Conservation (phyloP, 1,284 basidiomycete species). For the Papiliotrema fonsecae region DNA sequence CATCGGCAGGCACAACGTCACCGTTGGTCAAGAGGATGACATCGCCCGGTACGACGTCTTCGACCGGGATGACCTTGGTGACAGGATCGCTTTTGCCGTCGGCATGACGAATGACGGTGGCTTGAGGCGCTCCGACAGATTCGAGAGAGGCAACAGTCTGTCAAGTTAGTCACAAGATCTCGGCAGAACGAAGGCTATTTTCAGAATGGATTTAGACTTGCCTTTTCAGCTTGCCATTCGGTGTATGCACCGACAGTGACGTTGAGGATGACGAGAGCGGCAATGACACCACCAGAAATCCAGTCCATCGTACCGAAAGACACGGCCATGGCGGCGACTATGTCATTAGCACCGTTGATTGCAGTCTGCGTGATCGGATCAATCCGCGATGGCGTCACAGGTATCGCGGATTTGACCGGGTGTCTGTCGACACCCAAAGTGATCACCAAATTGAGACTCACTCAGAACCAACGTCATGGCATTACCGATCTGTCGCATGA, state of each 20-base stretch:
- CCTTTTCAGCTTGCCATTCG: conserved; percentile 51
- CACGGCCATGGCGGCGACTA: conserved; percentile 60
- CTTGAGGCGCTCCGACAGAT: conserved; percentile 56
- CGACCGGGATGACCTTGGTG: conserved; percentile 54
- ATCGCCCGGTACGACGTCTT: conserved; percentile 62
- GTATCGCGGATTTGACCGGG: conserved; percentile 1
- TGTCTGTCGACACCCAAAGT: conserved; percentile 1
- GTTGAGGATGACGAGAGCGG: conserved; percentile 59
- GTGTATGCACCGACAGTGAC: conserved; percentile 48
- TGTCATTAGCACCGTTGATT: conserved; percentile 19
- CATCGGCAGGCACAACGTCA: conserved; percentile 61
- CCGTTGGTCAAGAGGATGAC: conserved; percentile 57
- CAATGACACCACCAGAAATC: conserved; percentile 63
- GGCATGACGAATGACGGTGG: conserved; percentile 54
- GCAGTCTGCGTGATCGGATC: too few relatives aligned
- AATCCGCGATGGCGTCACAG: too few relatives aligned
- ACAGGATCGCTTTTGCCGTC: conserved; percentile 28
- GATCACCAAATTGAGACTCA: conserved; percentile 21
- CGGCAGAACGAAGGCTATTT: too few relatives aligned
- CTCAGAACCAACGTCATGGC: conserved; percentile 47
- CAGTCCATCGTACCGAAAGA: conserved; percentile 61
- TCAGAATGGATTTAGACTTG: conserved; percentile 7
- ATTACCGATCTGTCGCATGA: conserved; percentile 44
- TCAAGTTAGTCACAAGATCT: not conserved
- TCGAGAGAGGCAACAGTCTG: conserved; percentile 48